phyloP scores from a whole-genome alignment of 192 early-diverging fungal species.

The Linnemannia zychae region DNA sequence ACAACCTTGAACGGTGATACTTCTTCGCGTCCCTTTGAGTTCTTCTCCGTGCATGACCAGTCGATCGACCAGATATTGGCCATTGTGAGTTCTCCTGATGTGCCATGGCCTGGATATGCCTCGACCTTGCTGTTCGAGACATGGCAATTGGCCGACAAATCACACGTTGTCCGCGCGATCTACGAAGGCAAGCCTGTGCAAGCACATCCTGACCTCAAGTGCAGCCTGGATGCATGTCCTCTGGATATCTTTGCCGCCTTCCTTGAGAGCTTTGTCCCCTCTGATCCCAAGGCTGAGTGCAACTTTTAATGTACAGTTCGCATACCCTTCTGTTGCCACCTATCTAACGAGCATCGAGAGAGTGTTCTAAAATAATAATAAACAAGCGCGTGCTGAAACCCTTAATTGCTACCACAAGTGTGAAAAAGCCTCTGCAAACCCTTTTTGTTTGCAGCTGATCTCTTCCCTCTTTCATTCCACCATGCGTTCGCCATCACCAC shows the following conservation, averaged over 20 bases:
- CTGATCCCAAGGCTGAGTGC: neutral
- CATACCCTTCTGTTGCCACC: too few relatives aligned
- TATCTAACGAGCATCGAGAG: too few relatives aligned
- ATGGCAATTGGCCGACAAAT: conserved; percentile 58
- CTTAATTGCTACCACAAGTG: neutral
- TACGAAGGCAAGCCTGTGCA: conserved; percentile 64
- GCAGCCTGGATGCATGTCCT: conserved; percentile 4
- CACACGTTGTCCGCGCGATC: conserved; percentile 60
- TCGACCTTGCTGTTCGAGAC: conserved; percentile 65
- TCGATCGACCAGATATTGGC: conserved; percentile 60
- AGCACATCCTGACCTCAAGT: conserved; percentile 6
- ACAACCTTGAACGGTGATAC: conserved; percentile 19
- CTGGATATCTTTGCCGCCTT: neutral
- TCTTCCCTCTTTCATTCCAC: neutral
- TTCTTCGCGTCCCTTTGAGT: conserved; percentile 39
- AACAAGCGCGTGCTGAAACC: neutral
- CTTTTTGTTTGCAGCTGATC: neutral
- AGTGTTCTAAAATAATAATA: neutral
- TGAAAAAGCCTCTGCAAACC: neutral
- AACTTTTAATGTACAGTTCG: neutral
- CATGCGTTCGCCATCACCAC: conserved; percentile 13
- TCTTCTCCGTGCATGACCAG: conserved; percentile 68
- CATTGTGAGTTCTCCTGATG: conserved; percentile 53
- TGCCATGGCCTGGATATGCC: conserved; percentile 68
- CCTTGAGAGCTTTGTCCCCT: conserved; percentile 14